Base-by-base conservation (phyloP, 2,329 filamentous ascomycete species). In the Trichophaea hybrida region DNA sequence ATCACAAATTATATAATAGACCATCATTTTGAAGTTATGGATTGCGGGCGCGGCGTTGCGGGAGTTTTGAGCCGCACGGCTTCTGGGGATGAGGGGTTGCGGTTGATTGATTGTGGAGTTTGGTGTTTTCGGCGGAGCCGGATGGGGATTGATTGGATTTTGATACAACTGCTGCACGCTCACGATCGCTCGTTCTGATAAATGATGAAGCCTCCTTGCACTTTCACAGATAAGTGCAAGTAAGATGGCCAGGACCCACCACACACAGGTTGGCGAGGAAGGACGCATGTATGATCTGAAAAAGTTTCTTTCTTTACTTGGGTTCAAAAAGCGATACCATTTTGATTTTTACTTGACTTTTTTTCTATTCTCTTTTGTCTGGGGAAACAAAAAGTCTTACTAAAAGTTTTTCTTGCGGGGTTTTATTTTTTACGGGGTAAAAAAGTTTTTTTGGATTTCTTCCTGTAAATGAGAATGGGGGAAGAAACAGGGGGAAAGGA, bases 41-140 rank as follows among this genome's bases (percentile, higher is more conserved):
- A 6, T 32, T 54, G 53, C 55, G 46, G 43, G 40, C 51, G 57
- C 60, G 37, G 53, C 46, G 51, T 52, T 33, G 48, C 57, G 53
- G 48, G 52, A 58, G 57, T 38, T 59, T 55, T 49, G 46, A 52
- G 52, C 24, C 1, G 3, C 24, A 40, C 58, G 55, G 50, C 55
- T 54, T 50, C 60, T 35, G 55, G 58, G 54, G 38, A 50, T 50
- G 51, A 37, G 37, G 54, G 46, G 54, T 62, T 43, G 52, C 54
- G 55, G 57, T 60, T 50, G 24, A 24, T 24, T 24, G 24, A 62
- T 49, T 13, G 15, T 8, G 44, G 44, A 49, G 44, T 24, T 17
- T 49, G 38, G 10, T 43, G 38, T 43, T 43, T 43, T 43, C n/a
- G 38, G 38, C n/a, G 38, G n/a, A 15, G 38, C 10, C n/a, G 38